Base-by-base conservation (phyloP, 2,329 filamentous ascomycete genomes). In the Fusarium citri region DNA sequence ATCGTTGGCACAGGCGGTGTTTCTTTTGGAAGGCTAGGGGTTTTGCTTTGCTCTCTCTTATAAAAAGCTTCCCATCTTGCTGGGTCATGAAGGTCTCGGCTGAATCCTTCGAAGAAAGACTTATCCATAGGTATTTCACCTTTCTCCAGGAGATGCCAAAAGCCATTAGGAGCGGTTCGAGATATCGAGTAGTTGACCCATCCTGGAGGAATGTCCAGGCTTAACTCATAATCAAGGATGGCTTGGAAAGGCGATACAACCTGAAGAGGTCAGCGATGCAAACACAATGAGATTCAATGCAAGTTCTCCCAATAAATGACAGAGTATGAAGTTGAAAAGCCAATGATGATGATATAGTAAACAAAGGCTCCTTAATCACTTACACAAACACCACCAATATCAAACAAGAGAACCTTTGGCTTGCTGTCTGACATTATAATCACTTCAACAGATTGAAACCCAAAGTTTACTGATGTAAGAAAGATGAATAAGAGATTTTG, bases 341-440 rank as follows among this genome's bases (percentile, higher is more conserved):
- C 16, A 7, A n/a, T 15, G 18, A 30, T 30, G 28, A 30, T 14
- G 28, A 12, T 30, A 30, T 40, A 40, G 31, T 5, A 40, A 18
- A 16, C 45, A 8, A 9, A 34, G 53, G 37, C 26, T 48, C 25
- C 14, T 37, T 11, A 23, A 23, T 34, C 45, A 89, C 93, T 85
- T 91, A 97, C 95, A 86, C 94, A 97, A 73, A 99, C 96, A 67
- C 96, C 96, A 41, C 96, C 96, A 73, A 99, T 96, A 81, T 99
- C 96, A 79, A 98, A 98, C 23, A 99, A 85, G 31, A 97, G 83
- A 58, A 93, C 92, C 73, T 92, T 92, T 30, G 92, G 92, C 61
- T 84, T 84, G 55, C 62, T 76, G 74, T 49, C 80, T 74, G 28
- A 69, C 75, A 59, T 71, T n/a, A 20, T 53, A 16, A 8, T 23